phyloP scores from a whole-genome alignment of 2,329 filamentous ascomycete species.

The Colletotrichum simmondsii region DNA sequence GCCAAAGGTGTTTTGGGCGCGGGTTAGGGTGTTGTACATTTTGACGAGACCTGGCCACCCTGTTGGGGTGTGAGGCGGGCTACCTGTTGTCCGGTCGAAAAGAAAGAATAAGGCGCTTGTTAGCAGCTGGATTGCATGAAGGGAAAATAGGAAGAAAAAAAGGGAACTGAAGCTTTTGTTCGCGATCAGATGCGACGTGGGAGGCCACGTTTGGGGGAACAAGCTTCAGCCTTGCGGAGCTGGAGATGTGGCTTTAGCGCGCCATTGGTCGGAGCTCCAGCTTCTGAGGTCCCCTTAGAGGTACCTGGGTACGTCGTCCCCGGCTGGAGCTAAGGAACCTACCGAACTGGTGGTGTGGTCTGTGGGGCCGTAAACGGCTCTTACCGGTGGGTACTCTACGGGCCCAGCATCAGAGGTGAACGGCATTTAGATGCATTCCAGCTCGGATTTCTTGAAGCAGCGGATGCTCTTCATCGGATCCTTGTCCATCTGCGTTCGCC shows the following conservation, averaged over 20 bases:
- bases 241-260: constrained; percentile 25
- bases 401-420: background rate
- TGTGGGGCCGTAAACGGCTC: background rate
- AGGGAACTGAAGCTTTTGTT: background rate
- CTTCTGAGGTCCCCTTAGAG: background rate
- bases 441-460: background rate
- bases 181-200: constrained; percentile 20
- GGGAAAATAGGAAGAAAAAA: background rate
- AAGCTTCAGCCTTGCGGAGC: constrained; percentile 32
- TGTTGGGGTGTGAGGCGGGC: background rate
- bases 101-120: background rate
- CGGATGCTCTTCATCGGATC: too few relatives aligned
- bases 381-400: background rate
- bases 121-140: constrained; percentile 18
- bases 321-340: background rate
- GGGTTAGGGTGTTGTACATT: constrained; percentile 91
- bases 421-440: background rate
- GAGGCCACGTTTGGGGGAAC: constrained; percentile 26
- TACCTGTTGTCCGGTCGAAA: background rate
- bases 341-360: constrained; percentile 10
- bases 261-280: constrained; percentile 14
- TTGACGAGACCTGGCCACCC: constrained; percentile 40
- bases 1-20: constrained; percentile 92
- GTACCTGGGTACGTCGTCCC: background rate
- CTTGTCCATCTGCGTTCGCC: background rate